phyloP scores from a whole-genome alignment of 129 eudicot genomes.

The Cynara cardunculus region DNA sequence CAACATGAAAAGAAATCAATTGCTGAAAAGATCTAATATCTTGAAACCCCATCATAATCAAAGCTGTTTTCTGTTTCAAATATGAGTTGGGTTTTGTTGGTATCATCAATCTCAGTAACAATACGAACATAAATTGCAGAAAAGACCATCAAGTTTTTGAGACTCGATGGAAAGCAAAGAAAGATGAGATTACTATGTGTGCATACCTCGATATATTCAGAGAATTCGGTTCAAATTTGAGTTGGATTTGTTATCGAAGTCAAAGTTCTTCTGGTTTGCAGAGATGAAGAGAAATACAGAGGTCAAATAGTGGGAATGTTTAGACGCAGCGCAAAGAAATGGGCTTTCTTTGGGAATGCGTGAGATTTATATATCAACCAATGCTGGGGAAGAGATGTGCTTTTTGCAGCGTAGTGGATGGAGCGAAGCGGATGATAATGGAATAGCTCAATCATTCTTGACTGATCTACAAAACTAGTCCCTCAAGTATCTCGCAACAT shows the following conservation, averaged over 20 bases:
- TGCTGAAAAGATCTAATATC: slow-evolving; percentile 5
- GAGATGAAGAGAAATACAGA: not conserved
- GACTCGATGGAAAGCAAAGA: not conserved
- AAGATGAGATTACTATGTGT: slow-evolving; percentile 3
- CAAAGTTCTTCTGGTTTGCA: slow-evolving; percentile 15
- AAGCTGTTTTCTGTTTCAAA: not conserved
- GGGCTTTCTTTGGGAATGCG: slow-evolving; percentile 15
- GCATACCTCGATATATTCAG: slow-evolving; percentile 20
- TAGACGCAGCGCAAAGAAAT: slow-evolving; percentile 13
- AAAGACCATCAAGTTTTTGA: not conserved
- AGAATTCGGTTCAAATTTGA: slow-evolving; percentile 15
- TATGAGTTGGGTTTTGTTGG: not conserved
- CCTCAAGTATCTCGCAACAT: not conserved
- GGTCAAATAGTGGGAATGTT: slow-evolving; percentile 31
- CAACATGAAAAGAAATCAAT: slow-evolving; percentile 3
- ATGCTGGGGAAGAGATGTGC: slow-evolving; percentile 25
- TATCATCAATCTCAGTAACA: not conserved
- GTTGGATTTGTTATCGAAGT: slow-evolving; percentile 22
- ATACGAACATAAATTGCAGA: not conserved
- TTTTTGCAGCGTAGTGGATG: slow-evolving; percentile 38
- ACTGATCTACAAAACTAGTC: slow-evolving; percentile 10
- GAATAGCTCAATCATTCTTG: slow-evolving; percentile 16
- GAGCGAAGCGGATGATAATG: slow-evolving; percentile 34
- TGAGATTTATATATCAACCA: not conserved
- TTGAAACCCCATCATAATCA: slow-evolving; percentile 10